Evolutionary conservation across 2,329 filamentous ascomycete species (phyloP), one percentile per base, ranked within the genome.

Genomic region (Aureobasidium zeae): DNA sequence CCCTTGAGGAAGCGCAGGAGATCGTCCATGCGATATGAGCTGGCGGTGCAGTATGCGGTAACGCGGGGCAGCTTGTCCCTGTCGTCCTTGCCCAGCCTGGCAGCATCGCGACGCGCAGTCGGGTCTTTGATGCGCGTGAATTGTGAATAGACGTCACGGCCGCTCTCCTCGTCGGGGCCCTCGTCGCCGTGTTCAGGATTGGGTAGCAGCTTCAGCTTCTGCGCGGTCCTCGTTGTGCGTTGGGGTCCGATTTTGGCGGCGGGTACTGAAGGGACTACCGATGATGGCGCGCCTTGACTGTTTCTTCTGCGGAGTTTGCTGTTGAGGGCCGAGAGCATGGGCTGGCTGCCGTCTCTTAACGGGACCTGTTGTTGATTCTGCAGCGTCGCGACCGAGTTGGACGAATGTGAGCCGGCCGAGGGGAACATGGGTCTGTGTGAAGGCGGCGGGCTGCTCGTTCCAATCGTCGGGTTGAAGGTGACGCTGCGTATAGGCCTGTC

Each of bases 111-210:
- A 49, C 91, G 73, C 7, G 91, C 91, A 0, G 83, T 94, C 1
- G 89, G 88, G 58, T 98, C 91, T 63, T 96, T 96, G 66, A 98
- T 98, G 32, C 91, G 77, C 7, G 89, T 94, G 62, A 95, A 96
- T 62, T 98, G 91, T 19, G 88, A 89, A 66, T 98, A 98, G 22
- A 98, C 91, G 60, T 98, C 91, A 51, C 88, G 74, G 8, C 88
- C 87, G 56, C 86, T 91, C 63, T 95, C 89, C 57, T 94, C 89
- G 49, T 96, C 88, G 51, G 71, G 53, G 13, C 72, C 78, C 31
- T 88, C 85, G 19, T 85, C 83, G 25, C 76, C 85, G 32, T 86
- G 73, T 47, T 93, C 85, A 0, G 88, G 87, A 57, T 91, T 91
- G 1, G 91, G 91, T 12, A 98, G 70, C n/a, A 98, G 74, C 67